Evolutionary conservation across 2,329 filamentous ascomycete genomes (phyloP).

Genomic region (Aspergillus udagawae): DNA sequence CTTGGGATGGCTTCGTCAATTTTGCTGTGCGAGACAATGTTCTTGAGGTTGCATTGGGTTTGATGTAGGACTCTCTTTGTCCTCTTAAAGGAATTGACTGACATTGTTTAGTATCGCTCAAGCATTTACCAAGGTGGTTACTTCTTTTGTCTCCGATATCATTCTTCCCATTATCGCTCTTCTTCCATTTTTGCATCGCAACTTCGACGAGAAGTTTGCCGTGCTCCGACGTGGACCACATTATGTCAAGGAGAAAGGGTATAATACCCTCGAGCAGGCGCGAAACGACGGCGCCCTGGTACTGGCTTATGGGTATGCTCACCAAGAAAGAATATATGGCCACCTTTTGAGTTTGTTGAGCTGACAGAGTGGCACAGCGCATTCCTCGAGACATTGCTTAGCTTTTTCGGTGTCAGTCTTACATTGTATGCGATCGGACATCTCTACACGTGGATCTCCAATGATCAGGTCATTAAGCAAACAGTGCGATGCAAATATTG

Average conservation of each 20-base stretch:
- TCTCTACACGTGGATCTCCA: constrained; percentile 57
- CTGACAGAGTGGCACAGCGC: constrained; percentile 12
- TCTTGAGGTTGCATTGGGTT: constrained; percentile 68
- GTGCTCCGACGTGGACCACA: constrained; percentile 58
- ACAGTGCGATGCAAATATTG: constrained; percentile 61
- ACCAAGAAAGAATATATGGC: neutral
- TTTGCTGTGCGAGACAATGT: constrained; percentile 73
- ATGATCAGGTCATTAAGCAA: constrained; percentile 68
- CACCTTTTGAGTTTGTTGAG: neutral
- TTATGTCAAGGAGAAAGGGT: constrained; percentile 50
- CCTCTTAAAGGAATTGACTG: neutral
- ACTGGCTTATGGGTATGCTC: constrained; percentile 62
- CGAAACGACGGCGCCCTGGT: constrained; percentile 68
- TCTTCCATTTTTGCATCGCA: constrained; percentile 64
- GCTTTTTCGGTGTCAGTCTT: constrained; percentile 63
- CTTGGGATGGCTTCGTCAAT: constrained; percentile 64
- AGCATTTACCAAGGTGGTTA: constrained; percentile 67
- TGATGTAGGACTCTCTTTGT: constrained; percentile 55
- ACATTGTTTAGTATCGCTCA: constrained; percentile 52
- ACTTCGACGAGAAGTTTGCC: constrained; percentile 71
- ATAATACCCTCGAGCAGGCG: constrained; percentile 68
- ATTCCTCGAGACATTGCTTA: constrained; percentile 49
- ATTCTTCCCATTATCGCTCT: constrained; percentile 66
- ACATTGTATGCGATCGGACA: constrained; percentile 62
- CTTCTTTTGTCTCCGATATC: constrained; percentile 67